Base-by-base conservation (phyloP, 148 eudicot species). In the Diospyros kaki region DNA sequence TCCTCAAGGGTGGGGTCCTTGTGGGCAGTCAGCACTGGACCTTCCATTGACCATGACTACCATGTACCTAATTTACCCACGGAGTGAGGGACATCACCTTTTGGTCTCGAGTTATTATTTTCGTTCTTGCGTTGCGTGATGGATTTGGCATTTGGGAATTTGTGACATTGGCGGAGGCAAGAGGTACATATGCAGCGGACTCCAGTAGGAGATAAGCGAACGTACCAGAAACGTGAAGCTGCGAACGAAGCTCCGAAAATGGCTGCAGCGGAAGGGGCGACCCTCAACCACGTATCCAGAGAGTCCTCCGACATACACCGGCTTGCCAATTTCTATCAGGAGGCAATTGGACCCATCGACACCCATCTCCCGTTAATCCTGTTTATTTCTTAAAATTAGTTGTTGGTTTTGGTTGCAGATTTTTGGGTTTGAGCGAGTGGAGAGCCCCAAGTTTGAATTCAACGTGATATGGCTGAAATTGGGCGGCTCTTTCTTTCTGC, bases 341-440 rank as follows among this genome's bases (percentile, higher is more conserved):
- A 93, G 90, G 98, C 18, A 58, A 48, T 48, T 58, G 4, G 3
- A 58, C 18, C 3, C 18, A 58, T 58, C n/a, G n/a, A n/a, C n/a
- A 3, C 58, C 42, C 11, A 3, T 17, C 63, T 2, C 6, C 63
- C 9, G 17, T 41, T 8, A 13, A 55, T 71, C 6, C 11, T 55
- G 40, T 70, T 6, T 5, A 68, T 8, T 52, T 12, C 45, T 38
- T 17, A 8, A 52, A 18, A 12, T 53, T 2, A 14, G 38, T 39
- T 14, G 11, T 54, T 45, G 44, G 13, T 42, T 53, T 62, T 46
- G 55, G 59, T 1, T 41, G 58, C 81, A 95, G 98, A 69, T 88
- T 45, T 83, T 95, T 51, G 97, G 98, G 58, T 95, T 95, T 85
- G 98, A 95, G 88, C 79, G 84, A 83, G 60, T 92, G 10, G 94